Evolutionary conservation across 768 basidiomycete species (phyloP), one percentile per base, ranked within the genome.

Genomic region (Leccinellum rugosiceps): DNA sequence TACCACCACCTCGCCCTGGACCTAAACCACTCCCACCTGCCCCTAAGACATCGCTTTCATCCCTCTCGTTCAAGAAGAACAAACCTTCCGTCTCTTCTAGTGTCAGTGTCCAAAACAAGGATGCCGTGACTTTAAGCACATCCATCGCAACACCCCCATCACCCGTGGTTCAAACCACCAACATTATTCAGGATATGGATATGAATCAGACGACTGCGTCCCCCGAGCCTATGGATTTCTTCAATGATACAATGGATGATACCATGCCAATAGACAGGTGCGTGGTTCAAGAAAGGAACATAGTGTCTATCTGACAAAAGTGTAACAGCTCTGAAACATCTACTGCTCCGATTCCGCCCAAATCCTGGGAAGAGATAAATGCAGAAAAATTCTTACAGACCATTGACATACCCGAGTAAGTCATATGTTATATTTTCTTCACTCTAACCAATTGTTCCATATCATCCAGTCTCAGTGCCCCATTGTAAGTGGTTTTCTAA

Each of bases 1-100:
- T 79, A 14, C 65, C 76, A 23, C 71, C 66, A 9, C 75, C 73
- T 21, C 61, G 46, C 23, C 50, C 67, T 13, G 60, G 60, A 3
- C 76, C 81, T 0, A 83, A 75, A 61, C 68, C 71, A 1, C 67
- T 72, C 49, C 62, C 55, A 43, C 48, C 30, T 13, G 31, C 34
- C 25, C 61, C 63, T n/a, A 64, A 63, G 52, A 73, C 61, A 38
- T 52, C 67, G 10, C 53, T 75, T 44, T 60, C 66, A 48, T 52
- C 65, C n/a, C 68, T 81, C 10, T 75, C 70, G 30, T 80, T 83
- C 64, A 82, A 78, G 66, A 83, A 80, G 63, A 72, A 53, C 23
- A 72, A 65, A 50, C 59, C 68, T 6, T 44, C 61, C 28, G n/a
- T 53, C 38, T 43, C 53, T 17, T 32, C 54, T 21, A 17, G 15